phyloP scores from a whole-genome alignment of 352 stramenopile species.

The Phytopythium ostracodes region DNA sequence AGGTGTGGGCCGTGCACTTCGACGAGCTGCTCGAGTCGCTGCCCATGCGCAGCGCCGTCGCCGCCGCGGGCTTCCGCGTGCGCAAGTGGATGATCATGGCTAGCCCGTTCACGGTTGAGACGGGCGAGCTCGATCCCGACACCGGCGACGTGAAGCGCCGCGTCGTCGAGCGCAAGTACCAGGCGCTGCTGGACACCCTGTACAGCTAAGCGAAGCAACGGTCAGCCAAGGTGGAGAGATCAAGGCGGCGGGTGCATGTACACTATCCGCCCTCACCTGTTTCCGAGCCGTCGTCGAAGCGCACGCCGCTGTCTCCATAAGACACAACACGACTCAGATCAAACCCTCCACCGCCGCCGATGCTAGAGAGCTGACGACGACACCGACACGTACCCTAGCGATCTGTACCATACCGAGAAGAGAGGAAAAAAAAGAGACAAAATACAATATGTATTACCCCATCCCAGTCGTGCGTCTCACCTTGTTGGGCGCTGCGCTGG shows the following conservation, averaged over 20 bases:
- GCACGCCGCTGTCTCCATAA: neutral
- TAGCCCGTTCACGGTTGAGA: conserved; percentile 57
- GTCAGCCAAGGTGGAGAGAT: neutral
- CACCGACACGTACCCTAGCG: conserved; percentile 1
- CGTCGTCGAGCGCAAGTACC: conserved; percentile 66
- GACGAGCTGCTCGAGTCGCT: conserved; percentile 57
- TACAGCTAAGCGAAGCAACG: conserved; percentile 40
- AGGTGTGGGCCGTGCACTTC: conserved; percentile 74
- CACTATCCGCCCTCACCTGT: neutral
- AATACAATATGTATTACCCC: neutral
- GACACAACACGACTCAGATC: neutral
- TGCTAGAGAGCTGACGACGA: no score
- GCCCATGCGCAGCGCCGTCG: conserved; percentile 33
- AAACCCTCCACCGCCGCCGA: neutral
- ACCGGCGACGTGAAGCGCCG: conserved; percentile 55
- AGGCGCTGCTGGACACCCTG: conserved; percentile 66
- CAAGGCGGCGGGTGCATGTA: neutral
- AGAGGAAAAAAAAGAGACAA: neutral
- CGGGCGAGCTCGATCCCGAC: conserved; percentile 66
- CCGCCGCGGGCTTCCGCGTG: conserved; percentile 45
- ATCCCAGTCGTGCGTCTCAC: neutral
- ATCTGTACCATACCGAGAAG: neutral
- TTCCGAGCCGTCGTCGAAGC: neutral
- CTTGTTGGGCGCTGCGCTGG: no score
- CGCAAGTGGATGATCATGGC: conserved; percentile 83